Conservation (phyloP, 306 rosid species). For the Fragaria nilgerrensis region DNA sequence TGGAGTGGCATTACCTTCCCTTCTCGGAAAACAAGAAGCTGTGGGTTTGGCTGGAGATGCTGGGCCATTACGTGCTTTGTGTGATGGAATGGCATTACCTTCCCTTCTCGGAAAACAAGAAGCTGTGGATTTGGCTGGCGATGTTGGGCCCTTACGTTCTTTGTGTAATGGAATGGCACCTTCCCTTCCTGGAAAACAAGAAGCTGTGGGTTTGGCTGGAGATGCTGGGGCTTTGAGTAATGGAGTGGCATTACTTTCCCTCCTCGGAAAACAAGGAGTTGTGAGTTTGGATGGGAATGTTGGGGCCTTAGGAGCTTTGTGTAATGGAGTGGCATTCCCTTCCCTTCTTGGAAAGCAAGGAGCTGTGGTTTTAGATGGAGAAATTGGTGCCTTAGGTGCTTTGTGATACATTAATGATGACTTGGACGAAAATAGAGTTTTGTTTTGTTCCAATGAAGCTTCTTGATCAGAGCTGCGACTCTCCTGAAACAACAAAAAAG, state of each 20-base stretch:
- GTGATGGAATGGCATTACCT: constrained; percentile 47
- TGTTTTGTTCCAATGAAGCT: constrained; percentile 38
- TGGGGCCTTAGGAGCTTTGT: constrained; percentile 34
- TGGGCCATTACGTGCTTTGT: constrained; percentile 32
- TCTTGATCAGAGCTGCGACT: constrained; percentile 34
- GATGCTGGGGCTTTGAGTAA: constrained; percentile 43
- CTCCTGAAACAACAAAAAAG: constrained; percentile 29
- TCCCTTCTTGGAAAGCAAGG: constrained; percentile 34
- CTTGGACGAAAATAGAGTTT: constrained; percentile 48
- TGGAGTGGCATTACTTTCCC: constrained; percentile 51
- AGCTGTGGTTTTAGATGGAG: constrained; percentile 50
- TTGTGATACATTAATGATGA: constrained; percentile 30
- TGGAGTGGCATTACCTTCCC: constrained; percentile 53
- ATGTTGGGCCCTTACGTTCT: constrained; percentile 33
- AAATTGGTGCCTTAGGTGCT: constrained; percentile 49
- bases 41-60: constrained; percentile 55
- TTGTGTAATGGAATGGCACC: constrained; percentile 47
- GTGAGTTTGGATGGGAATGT: constrained; percentile 50
- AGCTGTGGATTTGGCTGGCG: constrained; percentile 49
- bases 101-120: constrained; percentile 38
- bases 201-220: constrained; percentile 44
- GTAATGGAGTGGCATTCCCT: constrained; percentile 46
- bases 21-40: constrained; percentile 33
- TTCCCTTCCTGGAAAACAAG: constrained; percentile 35
- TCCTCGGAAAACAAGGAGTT: constrained; percentile 31